Percentiles rank a stretch among this genome's conserved stretches.
Conservation (phyloP, 1,139 yeast species). For the Sugiyamaella paludigena region DNA sequence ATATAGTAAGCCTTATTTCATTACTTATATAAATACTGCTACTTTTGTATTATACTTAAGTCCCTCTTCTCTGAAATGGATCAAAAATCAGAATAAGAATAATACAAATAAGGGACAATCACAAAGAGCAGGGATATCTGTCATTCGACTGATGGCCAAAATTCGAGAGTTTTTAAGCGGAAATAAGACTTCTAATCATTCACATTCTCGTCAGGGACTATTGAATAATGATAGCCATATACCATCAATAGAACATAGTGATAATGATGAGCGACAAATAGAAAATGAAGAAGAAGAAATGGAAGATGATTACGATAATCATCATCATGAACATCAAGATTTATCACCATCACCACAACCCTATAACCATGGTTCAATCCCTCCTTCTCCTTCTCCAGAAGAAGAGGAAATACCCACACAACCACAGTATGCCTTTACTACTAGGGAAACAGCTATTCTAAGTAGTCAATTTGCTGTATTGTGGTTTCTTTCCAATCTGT, state of each 20-base stretch:
- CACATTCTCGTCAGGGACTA: constrained; percentile 2
- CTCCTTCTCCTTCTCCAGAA: constrained; percentile 8
- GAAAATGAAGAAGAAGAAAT: constrained; percentile 1
- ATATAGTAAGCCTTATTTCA: constrained; percentile 88
- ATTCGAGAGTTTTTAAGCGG: no score
- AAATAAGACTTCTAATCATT: no score
- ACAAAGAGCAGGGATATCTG: no score
- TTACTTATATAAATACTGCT: constrained; percentile 87
- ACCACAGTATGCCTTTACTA: constrained; percentile 26
- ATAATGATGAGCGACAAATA: constrained; percentile 2
- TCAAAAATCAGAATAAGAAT: constrained; percentile 4
- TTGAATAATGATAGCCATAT: background rate
- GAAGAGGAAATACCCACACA: background rate
- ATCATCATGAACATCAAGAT: background rate
- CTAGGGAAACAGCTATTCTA: constrained; percentile 44
- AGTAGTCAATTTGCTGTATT: constrained; percentile 79
- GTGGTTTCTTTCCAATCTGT: constrained; percentile 88
- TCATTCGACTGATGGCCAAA: no score
- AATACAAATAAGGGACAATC: background rate
- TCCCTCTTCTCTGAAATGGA: constrained; percentile 43
- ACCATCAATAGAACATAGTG: background rate
- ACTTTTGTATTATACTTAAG: constrained; percentile 74
- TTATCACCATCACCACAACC: no score
- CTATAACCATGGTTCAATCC: constrained; percentile 7
- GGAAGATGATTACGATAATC: background rate